Evolutionary conservation across 2,329 filamentous ascomycete genomes (phyloP).

Genomic region (Colletotrichum destructivum): DNA sequence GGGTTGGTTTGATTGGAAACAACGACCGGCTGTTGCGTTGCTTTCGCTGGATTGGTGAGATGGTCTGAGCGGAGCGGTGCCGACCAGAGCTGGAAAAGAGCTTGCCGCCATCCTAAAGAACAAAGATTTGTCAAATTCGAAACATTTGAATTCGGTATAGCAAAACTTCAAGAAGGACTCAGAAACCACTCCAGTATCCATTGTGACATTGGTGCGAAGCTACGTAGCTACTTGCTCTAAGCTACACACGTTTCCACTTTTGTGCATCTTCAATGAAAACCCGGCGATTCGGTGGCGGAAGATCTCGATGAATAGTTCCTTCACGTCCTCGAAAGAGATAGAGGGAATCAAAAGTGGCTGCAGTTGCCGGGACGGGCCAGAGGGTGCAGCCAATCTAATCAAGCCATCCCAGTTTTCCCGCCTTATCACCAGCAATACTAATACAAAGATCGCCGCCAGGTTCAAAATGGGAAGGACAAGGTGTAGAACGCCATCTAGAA

Average conservation of each 20-base stretch:
- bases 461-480: background rate
- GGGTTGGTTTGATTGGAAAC: too few relatives aligned
- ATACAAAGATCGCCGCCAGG: background rate
- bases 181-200: background rate
- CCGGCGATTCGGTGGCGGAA: background rate
- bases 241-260: background rate
- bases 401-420: background rate
- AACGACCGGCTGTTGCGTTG: background rate
- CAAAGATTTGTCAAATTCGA: background rate
- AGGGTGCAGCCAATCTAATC: background rate
- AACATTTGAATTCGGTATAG: background rate
- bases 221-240: background rate
- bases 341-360: background rate
- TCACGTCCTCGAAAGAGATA: background rate
- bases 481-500: background rate
- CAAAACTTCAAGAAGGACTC: background rate
- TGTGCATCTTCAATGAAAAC: background rate
- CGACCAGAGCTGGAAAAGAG: too few relatives aligned
- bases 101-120: background rate
- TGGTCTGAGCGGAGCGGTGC: background rate
- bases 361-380: background rate
- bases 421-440: background rate
- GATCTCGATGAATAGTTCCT: background rate
- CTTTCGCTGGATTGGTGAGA: background rate
- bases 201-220: background rate